Percentiles rank a stretch among this genome's conserved stretches.
Evolutionary conservation across 129 eudicot genomes (phyloP).

Genomic region (sunflower (Helianthus annuus)): HanXRQr2.0-SUNRISE NC_035447.2:82273913-82274412

Average conservation of each 20-base stretch:
- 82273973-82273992: slow-evolving; percentile 99
- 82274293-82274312: slow-evolving; percentile 77
- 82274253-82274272: slow-evolving; percentile 58
- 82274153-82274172: slow-evolving; percentile 48
- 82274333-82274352: slow-evolving; percentile 39
- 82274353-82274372: too few species aligned
- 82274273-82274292: slow-evolving; percentile 52
- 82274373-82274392: too few species aligned
- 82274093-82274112: slow-evolving; percentile 66
- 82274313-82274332: slow-evolving; percentile 70
- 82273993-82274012: slow-evolving; percentile 83
- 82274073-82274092: slow-evolving; percentile 91
- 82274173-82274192: slow-evolving; percentile 60
- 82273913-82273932: slow-evolving; percentile 98
- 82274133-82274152: slow-evolving; percentile 87
- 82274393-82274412: too few species aligned
- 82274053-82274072: slow-evolving; percentile 95
- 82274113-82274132: slow-evolving; percentile 87
- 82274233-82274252: slow-evolving; percentile 62
- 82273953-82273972: slow-evolving; percentile 91
- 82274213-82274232: slow-evolving; percentile 53
- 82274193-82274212: slow-evolving; percentile 65
- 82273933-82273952: slow-evolving; percentile 91
- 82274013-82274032: slow-evolving; percentile 93
- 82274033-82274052: slow-evolving; percentile 95